Base-by-base conservation (phyloP, 2,329 filamentous ascomycete genomes). In the Pseudopithomyces chartarum region DNA sequence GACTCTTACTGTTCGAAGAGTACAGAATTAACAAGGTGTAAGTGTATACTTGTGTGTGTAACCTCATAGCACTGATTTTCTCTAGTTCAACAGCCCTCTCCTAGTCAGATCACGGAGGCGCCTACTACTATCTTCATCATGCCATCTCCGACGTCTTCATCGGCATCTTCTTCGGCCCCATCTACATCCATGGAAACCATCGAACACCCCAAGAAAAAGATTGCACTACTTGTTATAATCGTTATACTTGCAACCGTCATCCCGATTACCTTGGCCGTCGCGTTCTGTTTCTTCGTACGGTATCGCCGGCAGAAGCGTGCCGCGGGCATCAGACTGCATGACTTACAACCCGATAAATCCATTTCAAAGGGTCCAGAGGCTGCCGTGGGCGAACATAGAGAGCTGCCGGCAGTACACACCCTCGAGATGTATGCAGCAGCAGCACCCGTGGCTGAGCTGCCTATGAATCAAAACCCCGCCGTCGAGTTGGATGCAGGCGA, bases 1-100 rank as follows among this genome's bases (percentile, higher is more conserved):
- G 17, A 56, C 12, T 59, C 56, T 26, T 63, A 63, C 20, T 63
- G 61, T 34, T 34, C 52, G 3, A 57, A 53, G 34, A 63, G 51
- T 17, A 63, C 58, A 5, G 58, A 61, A 45, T 50, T 60, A 34
- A 34, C 53, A 2, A 53, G 47, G 45, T 61, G 58, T 61, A 55
- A 23, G 60, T 57, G 6, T 23, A 11, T 34, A 39, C 20, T 8
- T 33, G 7, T 15, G 13, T 19, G 3, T 7, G 23, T 29, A 32
- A 19, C 13, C n/a, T 7, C 10, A 3, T 2, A 15, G 17, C 19
- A n/a, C 33, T 46, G 20, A 56, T 11, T n/a, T 7, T 26, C 33
- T 33, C 22, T 32, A 34, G 26, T 49, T 20, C 39, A 53, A 29
- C 29, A 42, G 17, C 20, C 6, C 1, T 6, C 44, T n/a, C 48